A percentile compares a stretch with the other conserved stretches of the same genome.
These are phyloP conservation scores for Botrytis medusae DNA, from an alignment of 2,329 filamentous ascomycete genomes.

Conservation along the genomic window DNA sequence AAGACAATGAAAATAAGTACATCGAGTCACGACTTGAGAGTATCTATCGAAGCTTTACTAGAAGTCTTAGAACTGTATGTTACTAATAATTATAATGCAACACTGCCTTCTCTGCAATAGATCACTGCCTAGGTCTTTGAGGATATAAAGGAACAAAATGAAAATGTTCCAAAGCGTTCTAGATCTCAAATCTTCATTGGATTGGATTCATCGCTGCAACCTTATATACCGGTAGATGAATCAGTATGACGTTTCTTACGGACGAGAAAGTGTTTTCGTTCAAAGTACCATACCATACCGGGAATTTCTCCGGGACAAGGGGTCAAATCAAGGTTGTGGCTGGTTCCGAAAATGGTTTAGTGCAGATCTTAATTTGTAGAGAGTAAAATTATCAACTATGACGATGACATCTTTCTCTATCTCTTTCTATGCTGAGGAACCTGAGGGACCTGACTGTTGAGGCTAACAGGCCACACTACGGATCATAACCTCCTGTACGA, in stretches of 20 bases:
- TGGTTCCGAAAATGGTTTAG: not conserved
- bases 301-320: not conserved
- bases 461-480: not conserved
- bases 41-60: not conserved
- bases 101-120: not conserved
- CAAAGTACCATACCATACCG: not conserved
- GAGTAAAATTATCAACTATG: not conserved
- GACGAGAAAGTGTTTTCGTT: not conserved
- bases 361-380: not conserved
- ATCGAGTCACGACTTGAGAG: not conserved
- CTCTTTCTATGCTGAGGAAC: not conserved
- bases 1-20: not conserved
- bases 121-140: not conserved
- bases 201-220: not conserved
- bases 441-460: not conserved
- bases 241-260: not conserved
- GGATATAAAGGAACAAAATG: not conserved
- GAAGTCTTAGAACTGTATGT: not conserved
- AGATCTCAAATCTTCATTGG: not conserved
- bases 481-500: not conserved
- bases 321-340: constrained; percentile 14
- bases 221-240: not conserved
- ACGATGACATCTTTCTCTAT: not conserved
- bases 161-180: not conserved
- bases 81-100: not conserved